A percentile compares a stretch with the other conserved stretches of the same genome.
Conservation (phyloP, 331 rosid species). For the Dryas integrifolia region DNA sequence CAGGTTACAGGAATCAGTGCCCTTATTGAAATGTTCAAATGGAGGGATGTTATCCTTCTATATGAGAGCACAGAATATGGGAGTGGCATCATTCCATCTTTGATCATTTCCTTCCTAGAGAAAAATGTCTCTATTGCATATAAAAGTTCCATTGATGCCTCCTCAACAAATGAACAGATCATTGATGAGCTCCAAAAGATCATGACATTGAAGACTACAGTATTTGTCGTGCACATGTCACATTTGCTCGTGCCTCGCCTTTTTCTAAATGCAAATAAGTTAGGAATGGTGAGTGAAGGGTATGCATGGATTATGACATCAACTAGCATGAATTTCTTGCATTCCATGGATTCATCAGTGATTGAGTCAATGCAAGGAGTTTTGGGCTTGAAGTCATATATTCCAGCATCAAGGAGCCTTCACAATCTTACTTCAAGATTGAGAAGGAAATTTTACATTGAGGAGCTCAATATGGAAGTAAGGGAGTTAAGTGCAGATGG, state of each 20-base stretch:
- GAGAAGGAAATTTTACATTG: conserved; percentile 15
- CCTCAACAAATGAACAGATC: conserved; percentile 8
- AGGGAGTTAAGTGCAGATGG: background rate
- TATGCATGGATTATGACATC: conserved; percentile 16
- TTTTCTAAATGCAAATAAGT: conserved; percentile 1
- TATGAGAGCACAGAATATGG: conserved; percentile 7
- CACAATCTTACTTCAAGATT: conserved; percentile 18
- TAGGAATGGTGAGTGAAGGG: conserved; percentile 20
- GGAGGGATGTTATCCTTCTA: conserved; percentile 26
- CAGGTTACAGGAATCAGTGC: conserved; percentile 12
- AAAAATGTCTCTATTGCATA: conserved; percentile 1
- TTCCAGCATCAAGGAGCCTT: conserved; percentile 5
- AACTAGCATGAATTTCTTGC: conserved; percentile 15
- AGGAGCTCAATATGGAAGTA: conserved; percentile 2
- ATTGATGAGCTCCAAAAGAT: conserved; percentile 10
- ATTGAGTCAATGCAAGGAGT: conserved; percentile 23
- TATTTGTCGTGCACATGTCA: conserved; percentile 24
- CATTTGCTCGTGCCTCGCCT: background rate
- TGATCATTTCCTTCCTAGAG: conserved; percentile 10
- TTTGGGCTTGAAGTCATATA: background rate
- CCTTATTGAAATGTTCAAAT: conserved; percentile 10
- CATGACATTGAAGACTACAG: background rate
- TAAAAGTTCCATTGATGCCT: conserved; percentile 4
- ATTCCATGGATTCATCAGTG: background rate
- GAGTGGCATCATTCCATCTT: background rate